These are phyloP conservation scores for Furcasterigmium furcatum DNA, from an alignment of 2,329 filamentous ascomycete genomes.

Conservation along the genomic window DNA sequence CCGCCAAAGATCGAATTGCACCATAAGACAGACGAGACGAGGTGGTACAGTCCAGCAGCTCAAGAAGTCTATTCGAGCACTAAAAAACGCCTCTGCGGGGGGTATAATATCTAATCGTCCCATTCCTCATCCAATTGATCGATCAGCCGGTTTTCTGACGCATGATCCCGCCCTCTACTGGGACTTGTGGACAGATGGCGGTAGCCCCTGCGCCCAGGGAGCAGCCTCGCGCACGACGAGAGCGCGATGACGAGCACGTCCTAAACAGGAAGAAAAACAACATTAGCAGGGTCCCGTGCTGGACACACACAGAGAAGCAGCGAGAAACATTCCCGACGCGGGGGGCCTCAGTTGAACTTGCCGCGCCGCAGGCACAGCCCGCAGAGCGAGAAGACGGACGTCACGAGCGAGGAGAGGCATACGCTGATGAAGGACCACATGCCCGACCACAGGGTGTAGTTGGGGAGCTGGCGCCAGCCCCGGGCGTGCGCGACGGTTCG, in stretches of 20 bases:
- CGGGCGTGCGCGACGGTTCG: constrained; percentile 90
- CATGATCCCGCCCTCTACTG: constrained; percentile 49
- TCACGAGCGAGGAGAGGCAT: constrained; percentile 39
- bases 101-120: constrained; percentile 61
- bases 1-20: no score
- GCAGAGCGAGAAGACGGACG: not conserved
- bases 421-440: constrained; percentile 83
- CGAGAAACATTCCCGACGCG: no score
- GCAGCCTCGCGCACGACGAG: constrained; percentile 64
- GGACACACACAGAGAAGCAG: no score
- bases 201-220: constrained; percentile 67
- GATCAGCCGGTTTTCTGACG: constrained; percentile 91
- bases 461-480: constrained; percentile 92
- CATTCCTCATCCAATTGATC: constrained; percentile 96
- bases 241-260: constrained; percentile 66
- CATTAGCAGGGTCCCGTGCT: not conserved
- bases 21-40: no score
- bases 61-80: not conserved
- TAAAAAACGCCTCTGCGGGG: not conserved
- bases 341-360: constrained; percentile 3
- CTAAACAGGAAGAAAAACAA: constrained; percentile 29
- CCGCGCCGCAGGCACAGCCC: not conserved
- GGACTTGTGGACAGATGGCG: constrained; percentile 56
- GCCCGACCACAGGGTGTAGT: constrained; percentile 89
- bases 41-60: not conserved